A percentile compares a stretch with the other conserved stretches of the same genome.
These are phyloP conservation scores for Hanseniaspora lindneri DNA, from an alignment of 805 yeast genomes.

Conservation along the genomic window DNA sequence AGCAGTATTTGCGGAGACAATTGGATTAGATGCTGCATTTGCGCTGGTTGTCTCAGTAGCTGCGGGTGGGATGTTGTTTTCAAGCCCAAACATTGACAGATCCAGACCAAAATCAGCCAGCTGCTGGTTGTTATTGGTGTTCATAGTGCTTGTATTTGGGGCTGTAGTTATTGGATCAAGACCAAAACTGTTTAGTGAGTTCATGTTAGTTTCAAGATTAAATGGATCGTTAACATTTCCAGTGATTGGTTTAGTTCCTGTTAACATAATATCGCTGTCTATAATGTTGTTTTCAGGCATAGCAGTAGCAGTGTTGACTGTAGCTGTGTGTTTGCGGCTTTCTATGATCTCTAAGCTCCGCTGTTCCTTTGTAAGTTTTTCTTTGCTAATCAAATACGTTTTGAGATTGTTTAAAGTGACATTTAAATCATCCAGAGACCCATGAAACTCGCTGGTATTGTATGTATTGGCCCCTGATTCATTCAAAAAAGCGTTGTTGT, in stretches of 20 bases:
- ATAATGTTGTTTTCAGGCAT: background rate
- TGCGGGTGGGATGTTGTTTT: background rate
- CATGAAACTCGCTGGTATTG: conserved; percentile 7
- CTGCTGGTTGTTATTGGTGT: background rate
- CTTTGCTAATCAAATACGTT: background rate
- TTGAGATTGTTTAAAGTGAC: conserved; percentile 9
- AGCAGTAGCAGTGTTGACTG: too few relatives aligned
- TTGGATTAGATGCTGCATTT: too few relatives aligned
- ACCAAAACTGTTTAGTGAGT: background rate
- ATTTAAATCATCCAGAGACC: conserved; percentile 5
- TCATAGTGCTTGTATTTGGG: background rate
- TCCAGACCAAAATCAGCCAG: conserved; percentile 13
- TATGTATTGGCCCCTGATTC: background rate
- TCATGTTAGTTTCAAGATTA: conserved; percentile 1
- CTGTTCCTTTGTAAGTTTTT: conserved; percentile 1
- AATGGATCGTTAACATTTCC: conserved; percentile 2
- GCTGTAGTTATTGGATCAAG: background rate
- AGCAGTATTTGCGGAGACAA: background rate
- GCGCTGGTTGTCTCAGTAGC: background rate
- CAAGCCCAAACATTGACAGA: conserved; percentile 13
- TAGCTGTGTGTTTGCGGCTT: background rate
- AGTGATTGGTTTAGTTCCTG: too few relatives aligned
- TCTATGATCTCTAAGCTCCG: conserved; percentile 7
- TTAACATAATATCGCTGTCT: conserved; percentile 1
- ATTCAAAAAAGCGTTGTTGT: conserved; percentile 3